Evolutionary conservation across 148 eudicot genomes (phyloP), one percentile per base, ranked within the genome.

Genomic region (Dysphania ambrosioides): DNA sequence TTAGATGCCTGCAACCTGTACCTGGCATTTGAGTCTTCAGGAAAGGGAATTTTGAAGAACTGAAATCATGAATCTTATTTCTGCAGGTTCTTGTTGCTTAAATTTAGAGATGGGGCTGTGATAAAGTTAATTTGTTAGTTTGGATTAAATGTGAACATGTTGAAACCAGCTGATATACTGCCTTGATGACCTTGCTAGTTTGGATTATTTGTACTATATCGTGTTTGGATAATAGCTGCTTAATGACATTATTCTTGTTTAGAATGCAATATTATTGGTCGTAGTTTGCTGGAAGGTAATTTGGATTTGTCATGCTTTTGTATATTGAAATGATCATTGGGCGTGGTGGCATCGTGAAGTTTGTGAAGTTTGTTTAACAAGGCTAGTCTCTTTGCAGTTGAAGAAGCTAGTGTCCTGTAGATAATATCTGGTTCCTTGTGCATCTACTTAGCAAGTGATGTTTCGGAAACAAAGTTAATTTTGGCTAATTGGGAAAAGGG

Each of bases 41-140:
- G 60, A 41, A n/a, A 1, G 10, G 13, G 29, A 57, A 24, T 21
- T 34, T n/a, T 51, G 77, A 65, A 74, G 71, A 35, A 66, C 42
- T 56, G 34, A 32, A 65, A 26, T 9, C 8, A 18, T 3, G 19
- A 18, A 51, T 40, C 24, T 47, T 74, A 40, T 65, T 1, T 41
- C 44, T 12, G 41, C 70, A 63, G 72, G 77, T 56, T 57, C 67
- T 63, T 75, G 24, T 82, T 24, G 34, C 58, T 53, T 19, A 53
- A 4, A 6, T 19, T 19, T 21, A 53, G 58, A 21, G 58, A 19
- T 53, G 57, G 57, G 8, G 23, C 58, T n/a, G 24, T 47, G 53
- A 16, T 16, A 4, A 47, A 47, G 4, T 16, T 47, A 44, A 44
- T 44, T 44, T 12, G 18, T 47, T 11, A 15, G 16, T 47, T 2